Evolutionary conservation across 2,329 filamentous ascomycete species (phyloP).

Genomic region (Gyromitra esculenta): DNA sequence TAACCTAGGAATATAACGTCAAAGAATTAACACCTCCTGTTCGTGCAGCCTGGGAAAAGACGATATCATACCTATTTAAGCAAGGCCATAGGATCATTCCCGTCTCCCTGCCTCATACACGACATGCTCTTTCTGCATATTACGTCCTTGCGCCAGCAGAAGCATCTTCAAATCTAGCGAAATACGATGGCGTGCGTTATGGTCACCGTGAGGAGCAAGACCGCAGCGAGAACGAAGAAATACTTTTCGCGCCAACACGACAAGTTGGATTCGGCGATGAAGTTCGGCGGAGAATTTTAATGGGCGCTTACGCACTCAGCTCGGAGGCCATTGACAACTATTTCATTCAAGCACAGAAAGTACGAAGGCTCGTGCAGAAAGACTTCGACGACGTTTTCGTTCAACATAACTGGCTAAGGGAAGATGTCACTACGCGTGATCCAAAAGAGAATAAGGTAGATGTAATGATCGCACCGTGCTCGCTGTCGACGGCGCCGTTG

Average conservation of each 20-base stretch:
- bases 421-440: slow-evolving; percentile 65
- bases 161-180: slow-evolving; percentile 93
- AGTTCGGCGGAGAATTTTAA: slow-evolving; percentile 83
- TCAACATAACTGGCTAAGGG: slow-evolving; percentile 72
- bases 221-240: slow-evolving; percentile 68
- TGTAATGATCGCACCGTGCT: slow-evolving; percentile 86
- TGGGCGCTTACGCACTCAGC: slow-evolving; percentile 89
- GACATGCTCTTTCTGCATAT: slow-evolving; percentile 87
- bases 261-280: slow-evolving; percentile 81
- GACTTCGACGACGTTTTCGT: slow-evolving; percentile 87
- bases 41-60: slow-evolving; percentile 73
- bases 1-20: slow-evolving; percentile 81
- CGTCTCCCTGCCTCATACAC: slow-evolving; percentile 83
- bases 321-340: slow-evolving; percentile 91
- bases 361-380: slow-evolving; percentile 80
- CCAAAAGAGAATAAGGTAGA: slow-evolving; percentile 73
- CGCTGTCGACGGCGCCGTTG: slow-evolving; percentile 77
- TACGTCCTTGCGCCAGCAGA: slow-evolving; percentile 96
- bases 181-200: slow-evolving; percentile 97
- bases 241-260: slow-evolving; percentile 75
- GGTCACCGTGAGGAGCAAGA: slow-evolving; percentile 68
- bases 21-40: slow-evolving; percentile 77
- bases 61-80: slow-evolving; percentile 69
- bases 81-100: slow-evolving; percentile 77
- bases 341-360: slow-evolving; percentile 90